A percentile compares a stretch with the other conserved stretches of the same genome.
Evolutionary conservation across 192 early-diverging fungal species (phyloP).

Genomic region (Oehlia diaphana): DNA sequence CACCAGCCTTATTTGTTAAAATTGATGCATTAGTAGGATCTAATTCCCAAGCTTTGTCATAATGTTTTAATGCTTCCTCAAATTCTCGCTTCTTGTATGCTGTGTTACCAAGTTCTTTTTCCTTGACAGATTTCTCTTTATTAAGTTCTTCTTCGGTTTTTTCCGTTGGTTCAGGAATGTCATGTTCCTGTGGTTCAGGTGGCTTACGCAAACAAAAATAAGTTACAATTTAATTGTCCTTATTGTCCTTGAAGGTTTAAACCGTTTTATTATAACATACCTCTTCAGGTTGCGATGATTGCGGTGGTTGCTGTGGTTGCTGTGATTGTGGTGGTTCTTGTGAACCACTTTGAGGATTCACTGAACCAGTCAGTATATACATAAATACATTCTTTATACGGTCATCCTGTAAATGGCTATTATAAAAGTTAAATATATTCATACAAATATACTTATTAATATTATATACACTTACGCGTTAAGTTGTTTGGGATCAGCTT

Average conservation of each 20-base stretch:
- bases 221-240: not conserved
- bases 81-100: conserved; percentile 94
- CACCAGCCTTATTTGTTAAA: conserved; percentile 93
- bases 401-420: conserved; percentile 64
- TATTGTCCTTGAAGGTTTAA: not conserved
- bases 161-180: conserved; percentile 46
- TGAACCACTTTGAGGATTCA: conserved; percentile 54
- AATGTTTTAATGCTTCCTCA: conserved; percentile 85
- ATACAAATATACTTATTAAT: not conserved
- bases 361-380: conserved; percentile 63
- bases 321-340: conserved; percentile 28
- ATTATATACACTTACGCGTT: conserved; percentile 47
- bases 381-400: conserved; percentile 79
- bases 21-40: conserved; percentile 90
- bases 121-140: conserved; percentile 68
- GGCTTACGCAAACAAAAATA: not conserved
- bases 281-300: not conserved
- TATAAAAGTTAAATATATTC: not conserved
- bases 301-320: conserved; percentile 31
- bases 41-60: conserved; percentile 86
- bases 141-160: conserved; percentile 57
- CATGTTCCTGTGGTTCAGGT: conserved; percentile 38
- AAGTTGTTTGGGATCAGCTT: conserved; percentile 69
- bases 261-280: not conserved
- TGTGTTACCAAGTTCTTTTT: conserved; percentile 87